Percentiles rank a stretch among this genome's conserved stretches.
These are phyloP conservation scores for Populus deltoides DNA, from an alignment of 345 rosid genomes.

Conservation along the genomic window DNA sequence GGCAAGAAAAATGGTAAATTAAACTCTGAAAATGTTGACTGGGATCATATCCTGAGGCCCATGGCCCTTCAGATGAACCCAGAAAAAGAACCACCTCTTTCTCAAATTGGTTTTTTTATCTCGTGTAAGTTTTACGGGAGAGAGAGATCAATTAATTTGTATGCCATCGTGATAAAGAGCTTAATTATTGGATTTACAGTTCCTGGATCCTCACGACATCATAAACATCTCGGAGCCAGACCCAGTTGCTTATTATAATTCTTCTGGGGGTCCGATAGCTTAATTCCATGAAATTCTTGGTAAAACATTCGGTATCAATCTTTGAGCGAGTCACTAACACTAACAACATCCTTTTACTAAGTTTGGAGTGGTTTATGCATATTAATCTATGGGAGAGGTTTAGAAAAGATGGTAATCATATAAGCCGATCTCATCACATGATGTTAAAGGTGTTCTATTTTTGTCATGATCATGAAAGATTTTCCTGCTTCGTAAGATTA, in stretches of 20 bases:
- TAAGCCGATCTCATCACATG: not conserved
- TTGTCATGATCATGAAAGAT: not conserved
- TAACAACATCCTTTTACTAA: no score
- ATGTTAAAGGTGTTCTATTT: not conserved
- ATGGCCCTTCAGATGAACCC: not conserved
- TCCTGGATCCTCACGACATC: not conserved
- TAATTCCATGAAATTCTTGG: not conserved
- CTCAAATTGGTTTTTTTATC: no score
- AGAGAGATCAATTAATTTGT: not conserved
- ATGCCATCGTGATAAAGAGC: not conserved
- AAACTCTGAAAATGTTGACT: not conserved
- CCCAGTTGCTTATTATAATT: not conserved
- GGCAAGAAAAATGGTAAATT: fast-evolving
- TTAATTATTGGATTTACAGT: not conserved
- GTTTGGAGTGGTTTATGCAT: no score
- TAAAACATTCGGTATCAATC: no score
- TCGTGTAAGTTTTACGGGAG: no score
- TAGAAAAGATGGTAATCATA: no score
- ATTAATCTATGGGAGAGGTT: no score
- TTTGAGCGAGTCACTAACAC: no score
- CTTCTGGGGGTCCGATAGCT: not conserved
- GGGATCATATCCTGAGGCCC: not conserved
- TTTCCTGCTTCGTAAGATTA: not conserved
- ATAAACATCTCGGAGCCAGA: not conserved
- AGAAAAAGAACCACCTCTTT: not conserved